Evolutionary conservation across 2,329 filamentous ascomycete species (phyloP), one percentile per base, ranked within the genome.

Genomic region (Fusarium chlamydosporum): DNA sequence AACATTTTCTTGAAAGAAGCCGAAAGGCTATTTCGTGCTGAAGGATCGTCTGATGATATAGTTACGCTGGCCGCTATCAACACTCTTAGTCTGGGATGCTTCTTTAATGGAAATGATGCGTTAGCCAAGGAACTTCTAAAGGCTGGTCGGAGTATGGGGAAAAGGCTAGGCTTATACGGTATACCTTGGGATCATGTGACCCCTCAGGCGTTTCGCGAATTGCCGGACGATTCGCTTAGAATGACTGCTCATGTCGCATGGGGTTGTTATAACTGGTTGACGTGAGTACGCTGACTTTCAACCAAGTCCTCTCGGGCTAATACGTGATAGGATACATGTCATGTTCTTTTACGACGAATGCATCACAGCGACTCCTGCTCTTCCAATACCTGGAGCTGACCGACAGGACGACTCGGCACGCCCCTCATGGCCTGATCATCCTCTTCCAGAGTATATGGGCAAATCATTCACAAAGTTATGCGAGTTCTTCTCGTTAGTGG

Each of bases 211-310:
- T 60, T 60, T 2, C 41, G 55, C 18, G 27, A 41, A 7, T 4
- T 60, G 0, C 41, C 52, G 1, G 52, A 57, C 10, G 52, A 60
- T 23, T 3, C 8, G 2, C 0, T 47, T 13, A 41, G 52, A 0
- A 48, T 57, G 52, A 40, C 56, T 1, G 56, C 56, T 0, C 52
- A 60, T n/a, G 52, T 57, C 31, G 52, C 56, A 0, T 60, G 56
- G 56, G 3, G 56, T 7, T 57, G 41, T 7, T 60, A 47, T 7
- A 60, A 48, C 1, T 60, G 52, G 56, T 2, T 60, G 2, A 15
- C 52, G 56, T 59, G 16, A 59, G 56, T 59, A 9, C 4, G 3
- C 9, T 6, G 2, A 4, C 15, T 23, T 43, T n/a, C 9, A 4
- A 16, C 15, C 4, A 12, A 7, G 3, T 3, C 16, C 11, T n/a